A percentile compares a stretch with the other conserved stretches of the same genome.
Evolutionary conservation across 2,329 filamentous ascomycete species (phyloP).

Genomic region (Botrytis cinerea): DNA sequence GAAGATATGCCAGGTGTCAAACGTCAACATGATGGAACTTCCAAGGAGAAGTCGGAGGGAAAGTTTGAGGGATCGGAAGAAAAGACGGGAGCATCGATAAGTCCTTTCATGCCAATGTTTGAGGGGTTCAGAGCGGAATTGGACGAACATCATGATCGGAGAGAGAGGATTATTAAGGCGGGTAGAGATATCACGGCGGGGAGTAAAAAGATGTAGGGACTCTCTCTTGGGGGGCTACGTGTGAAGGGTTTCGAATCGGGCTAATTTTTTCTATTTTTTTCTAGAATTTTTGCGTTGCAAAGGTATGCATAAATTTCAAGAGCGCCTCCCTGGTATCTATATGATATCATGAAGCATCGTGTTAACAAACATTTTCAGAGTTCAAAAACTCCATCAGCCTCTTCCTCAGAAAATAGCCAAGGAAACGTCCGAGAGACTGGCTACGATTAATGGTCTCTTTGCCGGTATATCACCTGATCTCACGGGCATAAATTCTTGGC

Average conservation of each 20-base stretch:
- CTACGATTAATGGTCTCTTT: slow-evolving; percentile 71
- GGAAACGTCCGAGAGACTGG: slow-evolving; percentile 68
- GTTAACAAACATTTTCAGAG: slow-evolving; percentile 48
- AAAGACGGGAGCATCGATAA: slow-evolving; percentile 32
- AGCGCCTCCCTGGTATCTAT: neutral
- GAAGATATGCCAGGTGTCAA: slow-evolving; percentile 22
- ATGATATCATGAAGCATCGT: neutral
- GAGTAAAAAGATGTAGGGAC: slow-evolving; percentile 89
- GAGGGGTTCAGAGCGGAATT: slow-evolving; percentile 82
- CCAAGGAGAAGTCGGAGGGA: slow-evolving; percentile 13
- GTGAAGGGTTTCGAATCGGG: neutral
- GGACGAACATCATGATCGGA: slow-evolving; percentile 90
- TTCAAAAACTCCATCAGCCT: slow-evolving; percentile 61
- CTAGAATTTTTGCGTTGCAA: slow-evolving; percentile 81
- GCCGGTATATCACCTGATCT: slow-evolving; percentile 70
- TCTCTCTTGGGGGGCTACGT: neutral
- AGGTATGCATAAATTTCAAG: slow-evolving; percentile 52
- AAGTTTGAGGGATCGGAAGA: slow-evolving; percentile 49
- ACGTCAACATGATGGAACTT: slow-evolving; percentile 25
- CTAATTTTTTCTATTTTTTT: slow-evolving; percentile 35
- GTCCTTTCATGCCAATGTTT: slow-evolving; percentile 73
- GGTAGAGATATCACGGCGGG: slow-evolving; percentile 89
- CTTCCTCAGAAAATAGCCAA: slow-evolving; percentile 70
- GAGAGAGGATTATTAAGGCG: slow-evolving; percentile 86
- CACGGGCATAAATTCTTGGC: slow-evolving; percentile 74